Evolutionary conservation across 441 rosid genomes (phyloP), one percentile per base, ranked within the genome.

Genomic region (Bocquillonia castaneifolia): DNA sequence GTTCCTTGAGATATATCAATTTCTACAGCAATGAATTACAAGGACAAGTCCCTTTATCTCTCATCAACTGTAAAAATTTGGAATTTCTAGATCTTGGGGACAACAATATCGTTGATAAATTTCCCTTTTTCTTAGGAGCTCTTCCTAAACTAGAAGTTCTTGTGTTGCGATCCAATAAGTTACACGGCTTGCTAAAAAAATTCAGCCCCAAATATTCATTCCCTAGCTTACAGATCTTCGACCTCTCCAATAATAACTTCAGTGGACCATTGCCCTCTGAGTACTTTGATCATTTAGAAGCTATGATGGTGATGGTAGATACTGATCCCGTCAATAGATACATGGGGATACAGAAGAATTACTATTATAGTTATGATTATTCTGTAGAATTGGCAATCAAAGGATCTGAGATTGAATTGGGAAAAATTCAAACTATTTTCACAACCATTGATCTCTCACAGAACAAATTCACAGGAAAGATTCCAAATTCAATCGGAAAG

Each of bases 21-120:
- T 52, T 79, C 20, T 50, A 75, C 28, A 44, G 37, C 5, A 73
- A 76, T 37, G 26, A 62, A 34, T 57, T 76, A 37, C 48, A 34
- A 18, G 78, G 82, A 37, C 31, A 7, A 8, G 22, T 79, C 9
- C 71, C 78, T 14, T 9, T 22, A 8, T 64, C 83, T 34, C 15
- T 76, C 51, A 28, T 2, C 10, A 68, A 71, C 6, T 68, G 74
- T 36, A 34, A 6, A 13, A 9, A 7, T 5, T 66, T 79, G 36
- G 72, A 63, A 36, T 13, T 76, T 13, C 3, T 76, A 10, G 67
- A 76, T 50, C 37, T 76, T 1, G 44, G 76, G 8, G 67, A 70
- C 59, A 76, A 73, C 59, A 31, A 20, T 39, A 63, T 71, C 5
- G 58, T 67, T 17, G 80, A 64, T 42, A 34, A 74, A 9, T 74